A percentile compares a stretch with the other conserved stretches of the same genome.
phyloP scores from a whole-genome alignment of 139 green algal species.

The Yamagishiella unicocca region DNA sequence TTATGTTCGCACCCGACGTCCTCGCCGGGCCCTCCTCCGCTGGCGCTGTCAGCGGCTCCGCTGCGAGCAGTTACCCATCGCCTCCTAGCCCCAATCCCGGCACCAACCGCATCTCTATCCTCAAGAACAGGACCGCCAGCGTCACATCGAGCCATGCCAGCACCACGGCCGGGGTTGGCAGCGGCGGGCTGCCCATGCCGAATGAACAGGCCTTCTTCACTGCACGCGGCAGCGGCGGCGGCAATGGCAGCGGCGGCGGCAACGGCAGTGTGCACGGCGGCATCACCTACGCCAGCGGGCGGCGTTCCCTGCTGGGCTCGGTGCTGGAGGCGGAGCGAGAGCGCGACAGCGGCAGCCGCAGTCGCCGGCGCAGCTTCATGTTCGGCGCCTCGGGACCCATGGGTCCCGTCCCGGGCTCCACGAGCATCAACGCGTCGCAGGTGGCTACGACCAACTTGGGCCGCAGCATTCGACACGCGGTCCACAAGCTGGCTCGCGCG shows the following conservation, averaged over 20 bases:
- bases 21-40: neutral
- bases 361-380: conserved; percentile 41
- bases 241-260: neutral
- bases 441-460: neutral
- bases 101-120: conserved; percentile 3
- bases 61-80: no score
- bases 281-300: neutral
- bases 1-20: neutral
- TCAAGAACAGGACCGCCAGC: neutral
- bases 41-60: no score
- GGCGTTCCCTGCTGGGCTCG: conserved; percentile 20
- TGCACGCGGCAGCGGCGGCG: neutral
- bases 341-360: neutral
- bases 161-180: neutral
- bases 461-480: conserved; percentile 18
- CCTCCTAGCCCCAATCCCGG: neutral
- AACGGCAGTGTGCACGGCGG: neutral
- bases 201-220: neutral
- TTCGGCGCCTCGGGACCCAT: neutral
- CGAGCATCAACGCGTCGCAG: neutral
- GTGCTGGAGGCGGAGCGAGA: conserved; percentile 26
- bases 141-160: neutral
- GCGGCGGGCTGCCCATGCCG: no score
- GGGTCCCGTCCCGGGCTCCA: neutral
- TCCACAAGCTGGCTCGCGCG: conserved; percentile 14